These are phyloP conservation scores for Dioscorea dumetorum DNA, from an alignment of 106 monocot genomes.

Conservation along the genomic window DNA sequence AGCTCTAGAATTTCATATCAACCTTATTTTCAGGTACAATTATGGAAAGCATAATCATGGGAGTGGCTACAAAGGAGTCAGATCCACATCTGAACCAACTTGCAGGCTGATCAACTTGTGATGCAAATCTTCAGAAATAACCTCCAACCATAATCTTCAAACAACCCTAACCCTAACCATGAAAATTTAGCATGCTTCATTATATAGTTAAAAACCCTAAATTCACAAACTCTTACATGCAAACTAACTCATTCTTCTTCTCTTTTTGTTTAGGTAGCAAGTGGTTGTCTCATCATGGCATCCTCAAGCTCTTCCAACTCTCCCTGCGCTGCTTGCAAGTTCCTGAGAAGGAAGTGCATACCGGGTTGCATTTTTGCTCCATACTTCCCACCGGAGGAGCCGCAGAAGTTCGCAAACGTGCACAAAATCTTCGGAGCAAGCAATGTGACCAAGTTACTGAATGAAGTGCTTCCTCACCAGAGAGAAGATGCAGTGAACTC, in stretches of 20 bases:
- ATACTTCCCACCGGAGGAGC: constrained; percentile 63
- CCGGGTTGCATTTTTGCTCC: constrained; percentile 66
- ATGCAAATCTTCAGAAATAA: too few relatives aligned
- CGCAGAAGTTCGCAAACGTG: constrained; percentile 55
- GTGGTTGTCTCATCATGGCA: constrained; percentile 3
- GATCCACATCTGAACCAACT: too few relatives aligned
- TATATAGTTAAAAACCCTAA: too few relatives aligned
- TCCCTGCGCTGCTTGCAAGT: constrained; percentile 73
- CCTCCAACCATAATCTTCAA: too few relatives aligned
- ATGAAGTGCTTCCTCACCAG: constrained; percentile 52
- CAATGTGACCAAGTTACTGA: constrained; percentile 62
- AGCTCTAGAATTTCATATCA: too few relatives aligned
- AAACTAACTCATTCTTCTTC: too few relatives aligned
- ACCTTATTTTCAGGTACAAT: not conserved
- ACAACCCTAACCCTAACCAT: too few relatives aligned
- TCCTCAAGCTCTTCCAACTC: constrained; percentile 18
- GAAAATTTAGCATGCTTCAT: too few relatives aligned
- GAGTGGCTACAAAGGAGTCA: too few relatives aligned
- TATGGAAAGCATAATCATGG: constrained; percentile 1
- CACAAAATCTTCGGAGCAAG: constrained; percentile 69
- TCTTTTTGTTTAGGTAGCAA: not conserved
- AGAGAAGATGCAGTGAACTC: constrained; percentile 65
- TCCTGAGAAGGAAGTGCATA: constrained; percentile 53
- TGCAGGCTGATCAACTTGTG: too few relatives aligned
- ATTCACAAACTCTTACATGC: too few relatives aligned